Base-by-base conservation (phyloP, 1,284 basidiomycete genomes). In the Ceratobasidium sp. region DNA sequence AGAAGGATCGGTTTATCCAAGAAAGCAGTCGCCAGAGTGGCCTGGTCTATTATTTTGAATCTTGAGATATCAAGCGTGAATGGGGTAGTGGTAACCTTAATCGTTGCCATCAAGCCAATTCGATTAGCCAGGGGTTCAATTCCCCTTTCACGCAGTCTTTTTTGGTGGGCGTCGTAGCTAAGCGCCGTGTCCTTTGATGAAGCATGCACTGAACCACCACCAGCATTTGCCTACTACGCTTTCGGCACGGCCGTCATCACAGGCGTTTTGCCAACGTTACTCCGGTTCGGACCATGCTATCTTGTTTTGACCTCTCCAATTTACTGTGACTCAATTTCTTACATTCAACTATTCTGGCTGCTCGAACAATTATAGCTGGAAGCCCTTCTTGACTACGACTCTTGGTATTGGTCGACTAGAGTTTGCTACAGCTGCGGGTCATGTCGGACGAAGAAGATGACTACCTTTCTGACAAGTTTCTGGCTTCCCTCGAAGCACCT, bases 381-480 rank as follows among this genome's bases (percentile, higher is more conserved):
- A 34, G 4, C 8, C 8, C 34, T 34, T 34, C 34, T 34, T 34
- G 34, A 34, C 34, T 34, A 34, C 34, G 8, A 34, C 2, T 34
- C 8, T 34, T 34, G 34, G 34, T 46, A 46, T 46, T 11, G 4
- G 13, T 16, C 43, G 13, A 16, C 43, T 53, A 53, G 24, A 53
- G n/a, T 9, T 22, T 27, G 24, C 49, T 31, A 19, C 49, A 22
- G 9, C 49, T 56, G 9, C 9, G 27, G 6, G 41, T 53, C 16
- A 77, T 76, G 76, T 69, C 64, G 71, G 82, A 84, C 76, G 89
- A 88, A 79, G 91, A 92, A 78, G 91, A 92, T 77, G 91, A 94
- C 83, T 94, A 94, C 79, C 86, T 94, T 62, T 93, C 92, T 16
- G 91, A 93, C 84, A 94, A 92, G 79, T 94, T 93, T 81, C 84